These are phyloP conservation scores for Mercurialis annua DNA, from an alignment of 345 rosid species.

Conservation along the genomic window DNA sequence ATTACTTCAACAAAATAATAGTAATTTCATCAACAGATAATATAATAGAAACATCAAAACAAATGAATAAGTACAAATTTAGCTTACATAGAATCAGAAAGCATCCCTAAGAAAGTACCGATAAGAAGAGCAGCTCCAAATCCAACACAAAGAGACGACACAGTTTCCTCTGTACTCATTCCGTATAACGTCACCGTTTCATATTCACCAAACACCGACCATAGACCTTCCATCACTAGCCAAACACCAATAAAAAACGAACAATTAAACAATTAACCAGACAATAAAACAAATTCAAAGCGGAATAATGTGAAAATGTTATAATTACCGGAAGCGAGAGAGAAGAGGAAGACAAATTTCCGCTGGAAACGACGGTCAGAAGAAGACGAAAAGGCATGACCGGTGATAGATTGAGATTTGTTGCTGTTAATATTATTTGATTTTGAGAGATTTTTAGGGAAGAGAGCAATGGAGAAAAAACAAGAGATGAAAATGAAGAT, in stretches of 20 bases:
- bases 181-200: conserved; percentile 51
- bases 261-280: no score
- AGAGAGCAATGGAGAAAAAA: conserved; percentile 49
- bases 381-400: conserved; percentile 25
- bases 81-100: conserved; percentile 77
- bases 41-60: no score
- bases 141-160: conserved; percentile 52
- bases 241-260: background rate
- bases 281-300: background rate
- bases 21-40: no score
- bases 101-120: conserved; percentile 57
- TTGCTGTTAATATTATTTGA: background rate
- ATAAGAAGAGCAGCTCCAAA: conserved; percentile 51
- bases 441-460: conserved; percentile 43
- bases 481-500: conserved; percentile 55
- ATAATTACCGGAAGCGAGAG: conserved; percentile 79
- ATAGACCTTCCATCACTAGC: conserved; percentile 69
- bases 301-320: background rate
- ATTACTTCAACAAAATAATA: no score
- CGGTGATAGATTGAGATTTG: conserved; percentile 18
- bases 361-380: conserved; percentile 58
- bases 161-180: conserved; percentile 45
- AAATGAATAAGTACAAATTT: background rate
- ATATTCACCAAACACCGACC: conserved; percentile 80
- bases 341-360: conserved; percentile 57